Evolutionary conservation across 768 basidiomycete genomes (phyloP), one percentile per base, ranked within the genome.

Genomic region (Boletus barrowsii): DNA sequence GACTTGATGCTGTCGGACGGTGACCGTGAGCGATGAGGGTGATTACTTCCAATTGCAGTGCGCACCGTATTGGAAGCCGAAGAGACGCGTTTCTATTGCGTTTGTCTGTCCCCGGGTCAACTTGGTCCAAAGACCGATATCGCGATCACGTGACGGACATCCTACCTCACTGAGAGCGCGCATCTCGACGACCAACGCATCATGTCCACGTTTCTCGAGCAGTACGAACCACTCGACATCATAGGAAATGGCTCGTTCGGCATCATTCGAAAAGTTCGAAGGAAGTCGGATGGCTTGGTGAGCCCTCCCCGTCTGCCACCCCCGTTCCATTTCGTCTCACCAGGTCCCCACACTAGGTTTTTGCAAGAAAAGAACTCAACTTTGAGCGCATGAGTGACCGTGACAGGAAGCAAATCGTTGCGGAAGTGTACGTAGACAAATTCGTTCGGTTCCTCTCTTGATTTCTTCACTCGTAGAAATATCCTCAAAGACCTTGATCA

Each of bases 211-310:
- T 83, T 84, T 60, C 76, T 95, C 20, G 89, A 90, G 62, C 79
- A 81, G 46, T 98, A 96, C 65, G 92, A 93, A 57, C 77, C 91
- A 8, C 78, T 94, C 44, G 93, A 95, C 60, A 80, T 97, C 53
- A 96, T 99, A 44, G 97, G 97, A 5, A 98, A 95, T 63, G 97
- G 97, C 26, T 91, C 90, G 5, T 99, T 99, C 76, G 97, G 97
- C 2, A 91, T 98, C 56, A 99, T 99, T 60, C 85, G 93, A 55
- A 98, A 98, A 76, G 95, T 98, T 13, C 78, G 84, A 58, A 76
- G 93, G 62, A 91, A 90, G 70, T 73, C 80, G 14, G 94, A 97
- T 71, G 90, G 91, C 35, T 63, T 82, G 70, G 93, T 94, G 60
- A 59, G 88, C 81, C 18, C 30, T 49, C 17, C 35, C 20, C 5